Evolutionary conservation across 345 rosid genomes (phyloP).

Genomic region (Psidium friedrichsthalianum): DNA sequence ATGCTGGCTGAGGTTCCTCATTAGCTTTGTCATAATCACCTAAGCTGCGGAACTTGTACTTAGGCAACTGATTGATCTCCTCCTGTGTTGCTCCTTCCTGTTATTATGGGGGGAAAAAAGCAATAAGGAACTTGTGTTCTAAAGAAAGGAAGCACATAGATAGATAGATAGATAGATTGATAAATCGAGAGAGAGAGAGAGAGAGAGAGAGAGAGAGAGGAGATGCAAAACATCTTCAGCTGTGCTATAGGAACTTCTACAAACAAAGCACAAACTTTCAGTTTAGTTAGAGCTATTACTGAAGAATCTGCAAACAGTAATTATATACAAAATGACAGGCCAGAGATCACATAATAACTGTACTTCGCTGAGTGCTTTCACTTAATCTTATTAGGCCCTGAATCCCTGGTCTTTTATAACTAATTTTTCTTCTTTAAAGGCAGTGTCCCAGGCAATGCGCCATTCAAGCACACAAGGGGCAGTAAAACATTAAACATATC

Average conservation of each 20-base stretch:
- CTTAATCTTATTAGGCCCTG: background rate
- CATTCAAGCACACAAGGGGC: background rate
- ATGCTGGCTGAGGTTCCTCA: constrained; percentile 37
- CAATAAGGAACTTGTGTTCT: background rate
- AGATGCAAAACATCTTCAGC: background rate
- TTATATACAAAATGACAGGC: background rate
- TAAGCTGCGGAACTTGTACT: constrained; percentile 36
- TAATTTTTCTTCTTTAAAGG: background rate
- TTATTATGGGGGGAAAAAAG: background rate
- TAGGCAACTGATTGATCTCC: constrained; percentile 59
- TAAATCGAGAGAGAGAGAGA: background rate
- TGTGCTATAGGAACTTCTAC: background rate
- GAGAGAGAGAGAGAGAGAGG: background rate
- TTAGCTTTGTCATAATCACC: constrained; percentile 35
- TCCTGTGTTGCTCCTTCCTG: constrained; percentile 88
- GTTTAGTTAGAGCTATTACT: background rate
- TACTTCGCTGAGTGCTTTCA: background rate
- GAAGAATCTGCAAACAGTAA: background rate
- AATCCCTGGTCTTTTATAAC: background rate
- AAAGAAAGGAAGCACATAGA: background rate
- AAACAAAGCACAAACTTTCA: background rate
- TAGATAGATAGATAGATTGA: background rate
- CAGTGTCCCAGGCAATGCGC: background rate
- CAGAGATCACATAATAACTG: background rate
- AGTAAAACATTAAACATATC: background rate